Percentiles rank a stretch among this genome's conserved stretches.
Evolutionary conservation across 2,329 filamentous ascomycete species (phyloP).

Genomic region (Escovopsis sp.): DNA sequence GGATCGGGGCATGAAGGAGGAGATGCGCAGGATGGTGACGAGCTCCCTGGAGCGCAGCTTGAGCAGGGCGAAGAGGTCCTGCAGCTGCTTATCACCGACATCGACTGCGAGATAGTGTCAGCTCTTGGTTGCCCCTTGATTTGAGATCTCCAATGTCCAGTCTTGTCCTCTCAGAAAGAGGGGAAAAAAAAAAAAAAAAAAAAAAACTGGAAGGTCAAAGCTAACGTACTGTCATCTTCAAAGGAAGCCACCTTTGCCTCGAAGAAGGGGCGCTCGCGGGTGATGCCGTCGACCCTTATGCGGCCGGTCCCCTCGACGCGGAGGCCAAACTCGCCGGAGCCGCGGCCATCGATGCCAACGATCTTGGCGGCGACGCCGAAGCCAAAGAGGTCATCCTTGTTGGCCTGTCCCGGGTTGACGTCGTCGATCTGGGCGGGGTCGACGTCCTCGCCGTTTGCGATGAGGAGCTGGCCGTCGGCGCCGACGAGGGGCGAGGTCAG

Average conservation of each 20-base stretch:
- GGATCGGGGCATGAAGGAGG: slow-evolving; percentile 63
- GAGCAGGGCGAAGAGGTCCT: slow-evolving; percentile 61
- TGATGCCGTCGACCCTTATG: slow-evolving; percentile 49
- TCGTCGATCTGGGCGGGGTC: slow-evolving; percentile 27
- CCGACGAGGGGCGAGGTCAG: slow-evolving; percentile 62
- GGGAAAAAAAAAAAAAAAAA: too few species aligned
- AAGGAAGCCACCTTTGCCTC: slow-evolving; percentile 64
- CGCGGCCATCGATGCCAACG: slow-evolving; percentile 60
- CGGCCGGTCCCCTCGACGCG: slow-evolving; percentile 75
- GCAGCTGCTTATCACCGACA: slow-evolving; percentile 42
- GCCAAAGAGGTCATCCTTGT: slow-evolving; percentile 61
- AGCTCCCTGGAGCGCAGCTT: slow-evolving; percentile 79
- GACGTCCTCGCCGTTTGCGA: slow-evolving; percentile 47
- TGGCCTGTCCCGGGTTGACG: slow-evolving; percentile 43
- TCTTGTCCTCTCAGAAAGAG: too few species aligned
- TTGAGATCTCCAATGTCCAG: too few species aligned
- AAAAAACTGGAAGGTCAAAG: too few species aligned
- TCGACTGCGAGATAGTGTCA: slow-evolving; percentile 12
- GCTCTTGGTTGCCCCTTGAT: slow-evolving; percentile 3
- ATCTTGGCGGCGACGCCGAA: slow-evolving; percentile 75
- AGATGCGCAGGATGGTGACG: slow-evolving; percentile 68
- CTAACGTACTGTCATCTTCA: slow-evolving; percentile 53
- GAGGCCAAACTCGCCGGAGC: slow-evolving; percentile 62
- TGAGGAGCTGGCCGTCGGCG: slow-evolving; percentile 58
- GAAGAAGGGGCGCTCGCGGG: slow-evolving; percentile 70